A percentile compares a stretch with the other conserved stretches of the same genome.
These are phyloP conservation scores for Mariannaea sp. DNA, from an alignment of 2,329 filamentous ascomycete genomes.

Conservation along the genomic window DNA sequence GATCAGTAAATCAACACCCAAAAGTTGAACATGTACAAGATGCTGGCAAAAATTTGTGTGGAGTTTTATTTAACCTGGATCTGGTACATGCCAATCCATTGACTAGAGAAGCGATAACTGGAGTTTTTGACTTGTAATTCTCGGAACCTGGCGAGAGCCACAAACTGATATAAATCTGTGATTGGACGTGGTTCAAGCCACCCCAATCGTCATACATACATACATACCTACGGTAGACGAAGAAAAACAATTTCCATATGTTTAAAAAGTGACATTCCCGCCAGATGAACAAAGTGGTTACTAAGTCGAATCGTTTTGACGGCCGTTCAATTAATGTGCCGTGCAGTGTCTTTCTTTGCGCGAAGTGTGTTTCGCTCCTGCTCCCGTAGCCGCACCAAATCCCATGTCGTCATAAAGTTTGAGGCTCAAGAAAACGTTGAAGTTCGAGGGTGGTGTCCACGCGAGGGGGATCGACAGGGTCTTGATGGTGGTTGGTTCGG, in stretches of 20 bases:
- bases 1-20: slow-evolving; percentile 35
- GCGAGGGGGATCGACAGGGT: slow-evolving; percentile 21
- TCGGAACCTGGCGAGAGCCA: slow-evolving; percentile 21
- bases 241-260: background rate
- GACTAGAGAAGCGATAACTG: slow-evolving; percentile 34
- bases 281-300: too few relatives aligned
- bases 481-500: slow-evolving; percentile 15
- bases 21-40: background rate
- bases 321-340: too few relatives aligned
- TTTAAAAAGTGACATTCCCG: too few relatives aligned
- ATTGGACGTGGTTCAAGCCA: background rate
- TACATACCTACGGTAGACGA: too few relatives aligned
- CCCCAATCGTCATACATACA: background rate
- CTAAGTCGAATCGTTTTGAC: too few relatives aligned
- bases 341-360: too few relatives aligned
- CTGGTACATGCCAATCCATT: slow-evolving; percentile 25
- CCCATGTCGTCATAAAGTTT: background rate
- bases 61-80: slow-evolving; percentile 25
- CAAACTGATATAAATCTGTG: slow-evolving; percentile 14
- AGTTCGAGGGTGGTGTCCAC: slow-evolving; percentile 4
- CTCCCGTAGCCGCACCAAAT: too few relatives aligned
- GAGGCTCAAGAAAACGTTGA: background rate
- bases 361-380: too few relatives aligned
- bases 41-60: slow-evolving; percentile 12
- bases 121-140: slow-evolving; percentile 38